Percentiles rank a stretch among this genome's conserved stretches.
These are phyloP conservation scores for Neurospora sp. DNA, from an alignment of 495 filamentous ascomycete species.

Conservation along the genomic window DNA sequence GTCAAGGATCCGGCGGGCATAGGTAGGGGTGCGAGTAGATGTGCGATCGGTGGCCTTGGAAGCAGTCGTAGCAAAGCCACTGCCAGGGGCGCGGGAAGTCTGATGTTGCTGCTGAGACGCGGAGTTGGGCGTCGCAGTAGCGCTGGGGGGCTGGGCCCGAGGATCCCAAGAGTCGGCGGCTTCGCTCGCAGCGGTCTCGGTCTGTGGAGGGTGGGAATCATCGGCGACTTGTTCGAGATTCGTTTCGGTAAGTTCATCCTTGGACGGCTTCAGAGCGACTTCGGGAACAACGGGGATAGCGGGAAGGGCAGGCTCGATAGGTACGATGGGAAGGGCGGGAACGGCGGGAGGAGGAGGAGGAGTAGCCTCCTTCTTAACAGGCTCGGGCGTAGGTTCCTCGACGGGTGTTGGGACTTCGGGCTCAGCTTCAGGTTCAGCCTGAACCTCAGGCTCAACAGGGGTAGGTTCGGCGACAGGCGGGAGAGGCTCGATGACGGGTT, in stretches of 20 bases:
- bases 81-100: constrained; percentile 44
- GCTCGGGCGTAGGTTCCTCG: constrained; percentile 21
- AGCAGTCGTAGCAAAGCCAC: constrained; percentile 62
- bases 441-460: constrained; percentile 21
- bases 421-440: constrained; percentile 22
- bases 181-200: constrained; percentile 83
- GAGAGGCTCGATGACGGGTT: constrained; percentile 29
- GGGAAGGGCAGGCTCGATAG: constrained; percentile 12
- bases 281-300: constrained; percentile 38
- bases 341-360: constrained; percentile 9
- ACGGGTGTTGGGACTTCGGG: constrained; percentile 20
- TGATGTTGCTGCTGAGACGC: constrained; percentile 49
- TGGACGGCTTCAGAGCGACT: constrained; percentile 51
- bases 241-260: constrained; percentile 76
- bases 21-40: constrained; percentile 56
- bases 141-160: constrained; percentile 38
- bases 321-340: constrained; percentile 2
- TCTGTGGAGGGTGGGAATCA: constrained; percentile 59
- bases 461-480: constrained; percentile 20
- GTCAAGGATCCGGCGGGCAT: constrained; percentile 74
- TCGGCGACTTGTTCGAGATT: constrained; percentile 89
- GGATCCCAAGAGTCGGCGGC: constrained; percentile 74
- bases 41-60: constrained; percentile 59
- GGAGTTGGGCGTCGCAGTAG: constrained; percentile 43
- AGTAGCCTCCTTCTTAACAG: constrained; percentile 15